Conservation (phyloP, 768 basidiomycete species). For the Suillus plorans region DNA sequence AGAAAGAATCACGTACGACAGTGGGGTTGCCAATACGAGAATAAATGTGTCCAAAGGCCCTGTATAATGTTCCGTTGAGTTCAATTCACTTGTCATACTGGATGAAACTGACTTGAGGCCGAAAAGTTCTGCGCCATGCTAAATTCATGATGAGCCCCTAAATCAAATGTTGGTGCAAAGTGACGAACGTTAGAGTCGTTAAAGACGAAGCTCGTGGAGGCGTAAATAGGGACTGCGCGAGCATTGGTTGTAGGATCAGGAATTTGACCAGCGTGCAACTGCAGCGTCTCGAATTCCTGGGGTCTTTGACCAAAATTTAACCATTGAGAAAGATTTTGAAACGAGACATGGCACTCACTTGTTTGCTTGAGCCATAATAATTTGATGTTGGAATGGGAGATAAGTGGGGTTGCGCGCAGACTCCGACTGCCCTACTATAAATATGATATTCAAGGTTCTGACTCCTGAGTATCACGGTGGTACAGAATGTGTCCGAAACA, state of each 20-base stretch:
- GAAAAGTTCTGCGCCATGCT: constrained; percentile 59
- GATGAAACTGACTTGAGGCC: constrained; percentile 34
- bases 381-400: neutral
- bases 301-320: constrained; percentile 18
- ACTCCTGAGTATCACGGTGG: neutral
- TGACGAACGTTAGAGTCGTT: constrained; percentile 46
- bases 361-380: constrained; percentile 23
- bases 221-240: constrained; percentile 64
- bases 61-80: constrained; percentile 12
- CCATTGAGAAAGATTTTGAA: neutral
- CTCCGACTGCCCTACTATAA: neutral
- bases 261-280: constrained; percentile 61
- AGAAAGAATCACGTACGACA: constrained; percentile 36
- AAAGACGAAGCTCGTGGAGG: constrained; percentile 56
- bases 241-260: constrained; percentile 55
- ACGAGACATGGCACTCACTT: constrained; percentile 12
- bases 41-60: constrained; percentile 50
- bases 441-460: neutral
- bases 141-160: constrained; percentile 8
- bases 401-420: neutral
- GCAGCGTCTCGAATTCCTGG: constrained; percentile 61
- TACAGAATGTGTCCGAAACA: neutral
- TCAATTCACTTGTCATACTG: neutral
- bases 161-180: neutral
- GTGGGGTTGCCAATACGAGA: constrained; percentile 59